Conservation (phyloP, 345 rosid genomes). For the Populus alba region DNA sequence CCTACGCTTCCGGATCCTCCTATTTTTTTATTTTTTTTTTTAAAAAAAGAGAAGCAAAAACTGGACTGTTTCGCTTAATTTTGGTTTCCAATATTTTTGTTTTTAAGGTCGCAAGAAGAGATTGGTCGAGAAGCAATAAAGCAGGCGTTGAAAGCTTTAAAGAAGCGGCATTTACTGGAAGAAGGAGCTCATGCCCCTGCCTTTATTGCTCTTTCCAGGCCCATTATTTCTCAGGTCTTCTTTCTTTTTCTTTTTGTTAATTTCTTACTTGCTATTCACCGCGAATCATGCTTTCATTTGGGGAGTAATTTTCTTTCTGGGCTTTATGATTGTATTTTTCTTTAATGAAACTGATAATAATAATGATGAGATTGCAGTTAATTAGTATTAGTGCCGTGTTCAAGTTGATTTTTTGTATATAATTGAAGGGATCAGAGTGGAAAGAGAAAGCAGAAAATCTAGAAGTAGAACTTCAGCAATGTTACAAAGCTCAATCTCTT, state of each 20-base stretch:
- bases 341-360: too few relatives aligned
- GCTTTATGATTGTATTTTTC: too few relatives aligned
- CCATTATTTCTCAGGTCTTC: conserved; percentile 73
- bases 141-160: conserved; percentile 77
- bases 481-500: conserved; percentile 87
- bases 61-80: neutral
- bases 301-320: neutral
- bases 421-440: conserved; percentile 83
- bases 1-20: too few relatives aligned
- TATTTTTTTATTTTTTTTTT: too few relatives aligned
- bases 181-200: conserved; percentile 96
- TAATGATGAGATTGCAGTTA: too few relatives aligned
- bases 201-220: conserved; percentile 66
- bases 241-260: neutral
- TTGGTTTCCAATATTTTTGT: neutral
- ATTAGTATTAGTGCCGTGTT: too few relatives aligned
- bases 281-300: neutral
- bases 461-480: conserved; percentile 84
- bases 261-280: neutral
- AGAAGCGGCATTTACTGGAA: conserved; percentile 80
- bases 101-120: conserved; percentile 36
- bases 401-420: too few relatives aligned
- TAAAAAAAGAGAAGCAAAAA: neutral
- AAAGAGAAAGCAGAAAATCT: conserved; percentile 80
- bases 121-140: conserved; percentile 62